Conservation (phyloP, 2,329 filamentous ascomycete species). For the Pseudogymnoascus sp. region DNA sequence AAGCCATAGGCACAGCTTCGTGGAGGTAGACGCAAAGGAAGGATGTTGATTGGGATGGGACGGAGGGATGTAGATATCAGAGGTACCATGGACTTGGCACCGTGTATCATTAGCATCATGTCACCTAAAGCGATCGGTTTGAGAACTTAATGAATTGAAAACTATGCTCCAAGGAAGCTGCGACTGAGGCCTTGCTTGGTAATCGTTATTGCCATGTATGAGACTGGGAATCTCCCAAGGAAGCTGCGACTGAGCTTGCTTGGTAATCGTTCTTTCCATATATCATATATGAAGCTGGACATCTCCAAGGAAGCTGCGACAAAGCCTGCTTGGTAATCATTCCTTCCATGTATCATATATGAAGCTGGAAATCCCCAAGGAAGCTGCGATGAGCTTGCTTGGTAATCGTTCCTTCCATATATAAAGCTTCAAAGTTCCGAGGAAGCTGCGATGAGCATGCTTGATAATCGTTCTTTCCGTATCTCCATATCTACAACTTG, state of each 20-base stretch:
- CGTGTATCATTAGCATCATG: constrained; percentile 7
- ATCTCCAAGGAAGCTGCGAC: background rate
- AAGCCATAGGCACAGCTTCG: background rate
- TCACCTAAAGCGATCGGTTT: background rate
- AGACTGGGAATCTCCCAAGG: background rate
- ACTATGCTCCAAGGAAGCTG: background rate
- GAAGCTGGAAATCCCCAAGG: background rate
- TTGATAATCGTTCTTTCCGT: background rate
- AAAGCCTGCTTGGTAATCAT: background rate
- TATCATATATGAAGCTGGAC: background rate
- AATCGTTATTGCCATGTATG: background rate
- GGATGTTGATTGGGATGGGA: background rate
- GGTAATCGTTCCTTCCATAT: background rate
- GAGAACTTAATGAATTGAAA: constrained; percentile 5
- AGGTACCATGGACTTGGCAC: background rate
- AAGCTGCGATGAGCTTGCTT: background rate
- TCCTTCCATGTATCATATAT: background rate
- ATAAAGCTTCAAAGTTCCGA: background rate
- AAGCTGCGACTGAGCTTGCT: background rate
- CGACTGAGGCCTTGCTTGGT: background rate
- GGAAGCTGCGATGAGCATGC: background rate
- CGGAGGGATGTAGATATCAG: background rate
- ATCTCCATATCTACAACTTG: too few species aligned
- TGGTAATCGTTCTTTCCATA: background rate
- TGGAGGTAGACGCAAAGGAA: background rate